phyloP scores from a whole-genome alignment of 2,329 filamentous ascomycete species.

The Alternaria gaisen region DNA sequence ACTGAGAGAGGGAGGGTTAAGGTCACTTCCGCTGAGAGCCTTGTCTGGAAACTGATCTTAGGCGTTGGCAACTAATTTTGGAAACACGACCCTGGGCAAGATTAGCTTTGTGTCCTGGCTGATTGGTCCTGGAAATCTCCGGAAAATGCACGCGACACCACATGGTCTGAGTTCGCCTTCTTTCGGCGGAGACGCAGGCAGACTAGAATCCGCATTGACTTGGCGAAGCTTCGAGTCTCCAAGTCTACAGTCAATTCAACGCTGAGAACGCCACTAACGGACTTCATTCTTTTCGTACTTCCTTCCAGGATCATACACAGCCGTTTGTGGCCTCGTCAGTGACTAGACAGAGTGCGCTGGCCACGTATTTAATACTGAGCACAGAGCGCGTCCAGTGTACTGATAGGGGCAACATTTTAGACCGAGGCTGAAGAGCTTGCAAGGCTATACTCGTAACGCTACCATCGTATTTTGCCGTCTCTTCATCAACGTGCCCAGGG shows the following conservation, averaged over 20 bases:
- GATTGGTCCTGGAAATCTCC: constrained; percentile 5
- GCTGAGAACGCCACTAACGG: neutral
- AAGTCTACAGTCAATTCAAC: neutral
- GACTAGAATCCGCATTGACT: neutral
- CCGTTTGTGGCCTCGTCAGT: neutral
- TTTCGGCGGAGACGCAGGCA: neutral
- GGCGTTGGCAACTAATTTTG: neutral
- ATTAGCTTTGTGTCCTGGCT: neutral
- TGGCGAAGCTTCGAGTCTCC: neutral
- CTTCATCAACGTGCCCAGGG: neutral
- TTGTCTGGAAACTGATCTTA: neutral
- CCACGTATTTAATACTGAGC: neutral
- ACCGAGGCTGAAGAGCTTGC: neutral
- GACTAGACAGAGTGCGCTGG: neutral
- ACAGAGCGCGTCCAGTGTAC: neutral
- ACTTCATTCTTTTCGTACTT: accelerated
- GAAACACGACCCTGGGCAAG: neutral
- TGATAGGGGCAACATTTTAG: neutral
- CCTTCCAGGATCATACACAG: neutral
- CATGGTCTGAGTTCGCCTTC: neutral
- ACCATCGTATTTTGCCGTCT: neutral
- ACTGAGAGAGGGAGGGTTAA: neutral
- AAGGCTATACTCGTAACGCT: neutral
- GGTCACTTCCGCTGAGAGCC: neutral
- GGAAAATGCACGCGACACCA: neutral